These are phyloP conservation scores for Blastobotrys persicus DNA, from an alignment of 1,139 yeast genomes.

Conservation along the genomic window DNA sequence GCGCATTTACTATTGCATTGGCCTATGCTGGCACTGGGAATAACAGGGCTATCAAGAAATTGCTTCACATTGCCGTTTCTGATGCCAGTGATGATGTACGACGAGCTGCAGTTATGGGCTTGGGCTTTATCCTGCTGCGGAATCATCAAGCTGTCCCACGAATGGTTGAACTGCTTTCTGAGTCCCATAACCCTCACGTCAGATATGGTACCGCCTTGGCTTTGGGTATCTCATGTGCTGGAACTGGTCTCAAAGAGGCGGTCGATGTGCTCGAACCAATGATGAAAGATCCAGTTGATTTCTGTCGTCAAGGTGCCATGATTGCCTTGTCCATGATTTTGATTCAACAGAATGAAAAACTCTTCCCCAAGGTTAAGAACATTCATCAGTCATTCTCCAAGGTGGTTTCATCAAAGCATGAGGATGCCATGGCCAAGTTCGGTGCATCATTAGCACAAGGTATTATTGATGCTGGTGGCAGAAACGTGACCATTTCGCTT, in stretches of 20 bases:
- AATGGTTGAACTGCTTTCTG: slow-evolving; percentile 87
- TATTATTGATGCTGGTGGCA: slow-evolving; percentile 97
- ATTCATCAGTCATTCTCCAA: slow-evolving; percentile 72
- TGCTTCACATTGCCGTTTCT: slow-evolving; percentile 91
- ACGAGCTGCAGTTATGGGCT: slow-evolving; percentile 91
- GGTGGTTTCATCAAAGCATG: slow-evolving; percentile 81
- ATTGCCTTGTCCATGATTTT: slow-evolving; percentile 90
- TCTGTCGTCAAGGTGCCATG: slow-evolving; percentile 96
- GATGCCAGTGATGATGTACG: slow-evolving; percentile 97
- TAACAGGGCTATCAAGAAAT: slow-evolving; percentile 77
- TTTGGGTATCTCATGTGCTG: slow-evolving; percentile 95
- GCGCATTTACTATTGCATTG: slow-evolving; percentile 87
- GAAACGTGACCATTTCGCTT: slow-evolving; percentile 90
- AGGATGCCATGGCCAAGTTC: slow-evolving; percentile 94
- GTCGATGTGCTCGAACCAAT: slow-evolving; percentile 90
- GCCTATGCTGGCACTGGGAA: slow-evolving; percentile 98
- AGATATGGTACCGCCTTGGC: slow-evolving; percentile 99
- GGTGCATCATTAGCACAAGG: slow-evolving; percentile 98
- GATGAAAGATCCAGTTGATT: slow-evolving; percentile 91
- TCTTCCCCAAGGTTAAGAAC: slow-evolving; percentile 75
- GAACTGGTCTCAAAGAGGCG: slow-evolving; percentile 85
- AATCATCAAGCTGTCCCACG: slow-evolving; percentile 94
- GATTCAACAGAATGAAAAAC: slow-evolving; percentile 88
- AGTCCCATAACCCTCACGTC: slow-evolving; percentile 96
- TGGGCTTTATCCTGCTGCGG: slow-evolving; percentile 88